phyloP scores from a whole-genome alignment of 176 grass and related monocot species.

The Carex pumila region DNA sequence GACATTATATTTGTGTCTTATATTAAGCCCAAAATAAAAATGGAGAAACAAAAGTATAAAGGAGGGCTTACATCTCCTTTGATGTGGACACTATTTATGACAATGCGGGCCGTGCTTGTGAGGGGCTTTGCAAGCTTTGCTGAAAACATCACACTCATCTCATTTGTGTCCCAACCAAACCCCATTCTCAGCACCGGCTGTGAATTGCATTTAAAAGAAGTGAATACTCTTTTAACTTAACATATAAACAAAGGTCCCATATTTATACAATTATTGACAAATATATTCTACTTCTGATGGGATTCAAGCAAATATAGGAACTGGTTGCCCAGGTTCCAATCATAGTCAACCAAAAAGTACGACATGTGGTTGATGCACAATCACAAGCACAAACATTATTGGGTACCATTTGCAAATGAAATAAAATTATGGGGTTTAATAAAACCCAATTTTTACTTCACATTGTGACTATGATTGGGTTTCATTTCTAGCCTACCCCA shows the following conservation, averaged over 20 bases:
- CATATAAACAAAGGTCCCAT: not conserved
- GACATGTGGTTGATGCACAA: not conserved
- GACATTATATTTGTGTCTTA: not conserved
- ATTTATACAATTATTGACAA: not conserved
- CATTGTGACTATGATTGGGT: too few relatives aligned
- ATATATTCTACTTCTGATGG: not conserved
- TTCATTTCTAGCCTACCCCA: too few relatives aligned
- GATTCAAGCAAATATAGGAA: not conserved
- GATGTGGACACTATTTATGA: slow-evolving; percentile 91
- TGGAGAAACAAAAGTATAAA: slow-evolving; percentile 15
- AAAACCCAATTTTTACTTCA: not conserved
- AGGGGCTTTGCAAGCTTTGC: slow-evolving; percentile 76
- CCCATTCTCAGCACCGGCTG: slow-evolving; percentile 86
- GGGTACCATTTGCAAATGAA: not conserved
- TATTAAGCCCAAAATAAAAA: slow-evolving; percentile 11
- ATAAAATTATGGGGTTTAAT: not conserved
- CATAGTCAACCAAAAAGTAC: not conserved
- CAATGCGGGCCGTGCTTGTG: slow-evolving; percentile 60
- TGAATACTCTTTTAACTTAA: not conserved
- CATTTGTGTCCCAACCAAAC: slow-evolving; percentile 86
- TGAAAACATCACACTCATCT: slow-evolving; percentile 90
- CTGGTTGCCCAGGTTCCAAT: not conserved
- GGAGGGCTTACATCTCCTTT: slow-evolving; percentile 74
- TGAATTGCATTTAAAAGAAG: not conserved
- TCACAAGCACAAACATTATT: not conserved